Percentiles rank a stretch among this genome's conserved stretches.
Evolutionary conservation across 2,329 filamentous ascomycete genomes (phyloP).

Genomic region (Chaetomium strumarium): DNA sequence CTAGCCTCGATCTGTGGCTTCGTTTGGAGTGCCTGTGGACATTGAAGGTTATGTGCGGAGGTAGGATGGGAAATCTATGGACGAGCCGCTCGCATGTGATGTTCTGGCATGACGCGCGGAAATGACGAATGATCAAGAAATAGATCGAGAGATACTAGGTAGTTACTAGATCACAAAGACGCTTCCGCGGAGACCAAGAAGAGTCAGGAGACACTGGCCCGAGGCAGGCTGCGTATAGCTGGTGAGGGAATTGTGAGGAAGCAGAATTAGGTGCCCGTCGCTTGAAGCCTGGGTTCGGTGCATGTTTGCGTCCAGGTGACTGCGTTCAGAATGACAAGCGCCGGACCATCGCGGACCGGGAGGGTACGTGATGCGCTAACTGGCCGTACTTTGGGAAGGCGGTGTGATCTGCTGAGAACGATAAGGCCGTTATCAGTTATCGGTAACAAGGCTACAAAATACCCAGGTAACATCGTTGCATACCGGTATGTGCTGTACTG

Average conservation of each 20-base stretch:
- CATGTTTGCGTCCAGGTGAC: conserved; percentile 14
- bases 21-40: neutral
- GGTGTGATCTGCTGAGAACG: conserved; percentile 4
- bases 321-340: conserved; percentile 17
- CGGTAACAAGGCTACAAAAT: neutral
- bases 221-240: too few relatives aligned
- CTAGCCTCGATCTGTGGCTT: conserved; percentile 1
- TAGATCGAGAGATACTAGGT: too few relatives aligned
- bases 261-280: too few relatives aligned
- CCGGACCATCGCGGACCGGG: conserved; percentile 2
- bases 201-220: too few relatives aligned
- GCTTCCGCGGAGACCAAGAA: too few relatives aligned
- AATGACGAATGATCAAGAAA: neutral
- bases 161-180: too few relatives aligned
- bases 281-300: neutral
- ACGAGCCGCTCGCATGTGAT: too few relatives aligned
- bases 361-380: too few relatives aligned
- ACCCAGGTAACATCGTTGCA: too few relatives aligned
- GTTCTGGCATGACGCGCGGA: too few relatives aligned
- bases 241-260: too few relatives aligned
- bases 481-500: too few relatives aligned
- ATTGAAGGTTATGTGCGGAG: neutral
- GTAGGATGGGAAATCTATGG: neutral
- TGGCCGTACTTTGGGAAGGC: conserved; percentile 12
- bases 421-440: conserved; percentile 15